Conservation (phyloP, 2,329 filamentous ascomycete species). For the Fusarium chaquense region DNA sequence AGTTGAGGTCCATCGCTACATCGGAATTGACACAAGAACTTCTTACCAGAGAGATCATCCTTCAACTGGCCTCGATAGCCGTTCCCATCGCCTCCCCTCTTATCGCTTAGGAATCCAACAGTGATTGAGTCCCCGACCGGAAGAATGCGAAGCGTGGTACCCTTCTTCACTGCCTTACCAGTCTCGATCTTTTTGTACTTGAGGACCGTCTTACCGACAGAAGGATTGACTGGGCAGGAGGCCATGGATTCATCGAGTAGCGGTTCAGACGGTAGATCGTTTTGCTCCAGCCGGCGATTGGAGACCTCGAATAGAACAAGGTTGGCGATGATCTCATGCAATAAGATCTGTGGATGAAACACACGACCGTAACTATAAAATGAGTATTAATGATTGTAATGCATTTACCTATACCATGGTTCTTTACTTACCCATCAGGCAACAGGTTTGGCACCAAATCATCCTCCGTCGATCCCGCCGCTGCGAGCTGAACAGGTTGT, state of each 20-base stretch:
- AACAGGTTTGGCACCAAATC: background rate
- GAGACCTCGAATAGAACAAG: constrained; percentile 14
- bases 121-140: constrained; percentile 27
- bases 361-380: constrained; percentile 14
- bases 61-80: constrained; percentile 9
- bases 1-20: too few relatives aligned
- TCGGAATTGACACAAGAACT: too few relatives aligned
- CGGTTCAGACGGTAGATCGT: background rate
- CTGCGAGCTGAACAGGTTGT: too few relatives aligned
- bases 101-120: constrained; percentile 16
- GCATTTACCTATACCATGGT: too few relatives aligned
- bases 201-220: background rate
- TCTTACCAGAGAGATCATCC: constrained; percentile 22
- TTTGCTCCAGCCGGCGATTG: background rate
- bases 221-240: background rate
- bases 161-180: constrained; percentile 10
- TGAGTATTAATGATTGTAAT: background rate
- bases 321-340: constrained; percentile 13
- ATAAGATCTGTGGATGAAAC: constrained; percentile 15
- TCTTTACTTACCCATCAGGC: constrained; percentile 19
- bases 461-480: background rate
- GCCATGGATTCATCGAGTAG: background rate
- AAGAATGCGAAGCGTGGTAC: constrained; percentile 6
- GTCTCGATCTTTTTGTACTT: constrained; percentile 2
- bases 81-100: constrained; percentile 12